Percentiles rank a stretch among this genome's conserved stretches.
Evolutionary conservation across 345 rosid species (phyloP).

Genomic region (Eucalyptus cloeziana): DNA sequence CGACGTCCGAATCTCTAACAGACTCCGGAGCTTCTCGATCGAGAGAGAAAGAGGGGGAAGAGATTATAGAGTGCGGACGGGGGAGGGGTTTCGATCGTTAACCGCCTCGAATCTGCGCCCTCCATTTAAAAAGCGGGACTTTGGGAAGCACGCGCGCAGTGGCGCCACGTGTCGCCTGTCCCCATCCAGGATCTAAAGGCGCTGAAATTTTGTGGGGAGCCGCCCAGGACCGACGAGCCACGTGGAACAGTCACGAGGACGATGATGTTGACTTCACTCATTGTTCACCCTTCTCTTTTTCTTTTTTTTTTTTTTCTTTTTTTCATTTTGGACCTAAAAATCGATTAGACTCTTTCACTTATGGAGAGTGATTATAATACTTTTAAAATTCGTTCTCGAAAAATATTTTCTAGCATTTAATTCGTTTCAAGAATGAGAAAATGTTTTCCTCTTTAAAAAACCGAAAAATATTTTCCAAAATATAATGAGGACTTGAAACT

Average conservation of each 20-base stretch:
- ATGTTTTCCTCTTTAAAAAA: too few species aligned
- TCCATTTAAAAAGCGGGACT: background rate
- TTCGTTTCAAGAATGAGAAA: too few species aligned
- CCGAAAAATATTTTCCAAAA: fast-evolving
- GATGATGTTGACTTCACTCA: background rate
- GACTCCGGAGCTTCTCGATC: background rate
- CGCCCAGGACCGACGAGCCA: background rate
- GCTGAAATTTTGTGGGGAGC: background rate
- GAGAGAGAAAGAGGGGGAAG: background rate
- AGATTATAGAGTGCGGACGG: background rate
- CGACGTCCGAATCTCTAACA: background rate
- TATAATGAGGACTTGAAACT: too few species aligned
- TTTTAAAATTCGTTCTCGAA: background rate
- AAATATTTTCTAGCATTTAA: too few species aligned
- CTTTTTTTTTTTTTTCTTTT: fast-evolving
- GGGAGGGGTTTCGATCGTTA: background rate
- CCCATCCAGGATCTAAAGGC: background rate
- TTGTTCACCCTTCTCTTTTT: background rate
- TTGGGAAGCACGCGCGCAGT: background rate
- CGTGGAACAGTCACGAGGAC: background rate
- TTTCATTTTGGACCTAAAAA: background rate
- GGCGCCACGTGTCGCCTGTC: background rate
- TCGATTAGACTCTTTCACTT: background rate
- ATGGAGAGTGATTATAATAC: too few species aligned
- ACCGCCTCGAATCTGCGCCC: background rate